phyloP scores from a whole-genome alignment of 2,329 filamentous ascomycete species.

The Fusarium nematophilum region DNA sequence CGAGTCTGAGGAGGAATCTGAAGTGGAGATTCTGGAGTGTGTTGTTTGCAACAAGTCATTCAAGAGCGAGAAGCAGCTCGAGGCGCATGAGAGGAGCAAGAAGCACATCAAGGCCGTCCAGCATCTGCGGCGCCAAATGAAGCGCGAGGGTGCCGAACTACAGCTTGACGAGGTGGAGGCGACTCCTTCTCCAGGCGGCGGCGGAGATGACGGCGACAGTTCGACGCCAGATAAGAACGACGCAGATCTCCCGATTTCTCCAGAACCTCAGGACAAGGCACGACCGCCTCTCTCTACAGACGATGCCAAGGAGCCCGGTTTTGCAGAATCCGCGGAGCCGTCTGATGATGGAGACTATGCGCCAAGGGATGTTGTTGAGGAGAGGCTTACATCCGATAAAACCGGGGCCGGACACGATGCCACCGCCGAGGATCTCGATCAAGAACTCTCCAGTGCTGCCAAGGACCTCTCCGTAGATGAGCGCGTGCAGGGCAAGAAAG shows the following conservation, averaged over 20 bases:
- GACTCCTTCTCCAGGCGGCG: not conserved
- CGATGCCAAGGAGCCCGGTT: conserved; percentile 5
- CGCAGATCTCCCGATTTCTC: not conserved
- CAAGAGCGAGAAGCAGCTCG: conserved; percentile 90
- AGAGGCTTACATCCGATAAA: conserved; percentile 48
- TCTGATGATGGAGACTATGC: conserved; percentile 59
- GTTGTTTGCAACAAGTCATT: conserved; percentile 83
- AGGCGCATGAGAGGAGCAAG: conserved; percentile 95
- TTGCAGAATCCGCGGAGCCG: conserved; percentile 22
- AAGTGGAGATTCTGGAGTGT: conserved; percentile 76
- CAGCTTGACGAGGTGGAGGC: conserved; percentile 52
- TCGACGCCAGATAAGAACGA: not conserved
- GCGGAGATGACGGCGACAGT: not conserved
- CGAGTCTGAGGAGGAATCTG: conserved; percentile 64
- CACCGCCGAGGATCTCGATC: conserved; percentile 1
- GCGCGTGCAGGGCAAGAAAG: conserved; percentile 50
- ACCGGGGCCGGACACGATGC: not conserved
- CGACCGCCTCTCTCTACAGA: not conserved
- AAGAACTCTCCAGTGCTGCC: conserved; percentile 23
- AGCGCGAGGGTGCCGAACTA: conserved; percentile 76
- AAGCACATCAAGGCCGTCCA: conserved; percentile 92
- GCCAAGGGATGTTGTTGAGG: conserved; percentile 56
- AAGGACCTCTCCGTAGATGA: conserved; percentile 44
- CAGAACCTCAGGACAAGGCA: not conserved
- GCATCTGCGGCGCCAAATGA: conserved; percentile 84